A percentile compares a stretch with the other conserved stretches of the same genome.
Conservation (phyloP, 148 eudicot genomes). For the Selenicereus undatus region DNA sequence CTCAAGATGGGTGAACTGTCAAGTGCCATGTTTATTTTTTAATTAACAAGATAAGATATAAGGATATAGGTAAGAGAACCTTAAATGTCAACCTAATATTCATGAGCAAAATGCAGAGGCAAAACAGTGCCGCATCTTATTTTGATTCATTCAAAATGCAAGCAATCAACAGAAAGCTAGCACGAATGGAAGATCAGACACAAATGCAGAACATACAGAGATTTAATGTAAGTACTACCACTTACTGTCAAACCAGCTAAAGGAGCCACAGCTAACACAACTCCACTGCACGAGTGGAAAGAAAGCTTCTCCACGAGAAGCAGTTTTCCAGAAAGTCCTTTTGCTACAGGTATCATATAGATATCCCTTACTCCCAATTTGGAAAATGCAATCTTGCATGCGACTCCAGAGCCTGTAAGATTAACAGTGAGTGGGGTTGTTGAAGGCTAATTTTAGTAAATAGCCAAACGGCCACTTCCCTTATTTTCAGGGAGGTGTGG, state of each 20-base stretch:
- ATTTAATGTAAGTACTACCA: neutral
- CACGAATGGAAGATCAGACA: neutral
- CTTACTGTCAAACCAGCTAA: constrained; percentile 51
- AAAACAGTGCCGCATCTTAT: neutral
- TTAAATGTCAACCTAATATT: neutral
- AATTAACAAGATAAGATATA: too few species aligned
- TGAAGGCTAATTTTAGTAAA: too few species aligned
- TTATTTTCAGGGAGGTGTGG: too few species aligned
- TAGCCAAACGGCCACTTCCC: too few species aligned
- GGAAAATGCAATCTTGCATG: constrained; percentile 54
- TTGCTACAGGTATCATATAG: constrained; percentile 43
- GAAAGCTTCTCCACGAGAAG: constrained; percentile 57
- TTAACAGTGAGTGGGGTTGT: constrained; percentile 5
- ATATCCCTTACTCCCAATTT: constrained; percentile 44
- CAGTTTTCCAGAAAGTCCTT: constrained; percentile 42
- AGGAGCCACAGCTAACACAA: constrained; percentile 47
- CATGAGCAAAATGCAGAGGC: neutral
- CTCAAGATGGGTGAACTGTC: too few species aligned
- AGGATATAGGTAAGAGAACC: neutral
- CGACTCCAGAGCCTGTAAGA: constrained; percentile 41
- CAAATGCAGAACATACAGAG: neutral
- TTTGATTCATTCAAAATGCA: neutral
- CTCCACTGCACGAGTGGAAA: constrained; percentile 41
- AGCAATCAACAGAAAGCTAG: neutral
- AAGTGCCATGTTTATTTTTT: too few species aligned